These are phyloP conservation scores for Thalia dealbata DNA, from an alignment of 176 grass and related monocot species.

Conservation along the genomic window DNA sequence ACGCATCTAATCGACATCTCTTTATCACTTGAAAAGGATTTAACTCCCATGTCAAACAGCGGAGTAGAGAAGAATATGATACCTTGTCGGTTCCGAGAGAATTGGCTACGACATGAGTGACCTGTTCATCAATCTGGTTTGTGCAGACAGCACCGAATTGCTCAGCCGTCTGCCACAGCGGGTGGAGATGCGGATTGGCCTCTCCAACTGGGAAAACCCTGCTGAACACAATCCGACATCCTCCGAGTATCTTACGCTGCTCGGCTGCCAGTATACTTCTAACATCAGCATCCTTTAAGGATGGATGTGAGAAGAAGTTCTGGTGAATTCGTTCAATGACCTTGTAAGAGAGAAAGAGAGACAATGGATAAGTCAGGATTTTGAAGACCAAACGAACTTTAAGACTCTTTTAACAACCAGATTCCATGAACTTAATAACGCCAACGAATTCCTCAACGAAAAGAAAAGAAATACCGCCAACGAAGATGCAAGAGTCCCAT, in stretches of 20 bases:
- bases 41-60: not conserved
- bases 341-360: conserved; percentile 29
- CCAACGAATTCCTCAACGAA: too few species aligned
- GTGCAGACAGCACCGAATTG: conserved; percentile 88
- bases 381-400: not conserved
- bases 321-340: conserved; percentile 76
- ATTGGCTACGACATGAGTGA: conserved; percentile 95
- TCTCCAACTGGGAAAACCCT: conserved; percentile 81
- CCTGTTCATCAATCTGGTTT: conserved; percentile 64
- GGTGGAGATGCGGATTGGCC: conserved; percentile 67
- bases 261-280: conserved; percentile 81
- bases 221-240: conserved; percentile 86
- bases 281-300: conserved; percentile 81
- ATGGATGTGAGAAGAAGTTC: conserved; percentile 62
- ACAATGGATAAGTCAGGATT: conserved; percentile 8
- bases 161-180: conserved; percentile 84
- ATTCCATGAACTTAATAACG: not conserved
- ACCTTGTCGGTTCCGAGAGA: conserved; percentile 91
- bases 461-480: conserved; percentile 35
- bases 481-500: conserved; percentile 83
- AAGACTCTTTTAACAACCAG: not conserved
- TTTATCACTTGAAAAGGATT: not conserved
- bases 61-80: not conserved
- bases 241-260: conserved; percentile 71
- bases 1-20: conserved; percentile 1